Conservation (phyloP, 441 rosid genomes). For the Pelargonium cotyledonis region DNA sequence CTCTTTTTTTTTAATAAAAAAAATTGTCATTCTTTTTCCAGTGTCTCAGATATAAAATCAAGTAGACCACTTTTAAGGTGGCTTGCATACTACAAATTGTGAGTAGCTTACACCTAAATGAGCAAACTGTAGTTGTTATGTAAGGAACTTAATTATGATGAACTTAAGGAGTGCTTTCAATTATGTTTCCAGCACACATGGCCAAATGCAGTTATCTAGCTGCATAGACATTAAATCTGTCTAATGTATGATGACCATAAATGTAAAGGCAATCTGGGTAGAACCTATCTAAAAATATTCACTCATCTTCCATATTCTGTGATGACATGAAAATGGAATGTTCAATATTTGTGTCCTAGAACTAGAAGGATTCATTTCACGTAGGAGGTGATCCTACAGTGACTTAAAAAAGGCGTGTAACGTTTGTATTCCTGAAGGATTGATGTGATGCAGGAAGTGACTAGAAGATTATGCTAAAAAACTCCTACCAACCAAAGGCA, state of each 20-base stretch:
- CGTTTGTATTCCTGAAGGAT: not conserved
- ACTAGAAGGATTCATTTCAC: not conserved
- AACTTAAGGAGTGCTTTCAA: not conserved
- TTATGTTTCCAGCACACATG: not conserved
- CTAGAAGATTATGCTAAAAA: not conserved
- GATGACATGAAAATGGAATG: not conserved
- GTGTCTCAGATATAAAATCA: no score
- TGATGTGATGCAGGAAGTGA: not conserved
- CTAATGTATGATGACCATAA: not conserved
- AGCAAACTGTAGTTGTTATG: not conserved
- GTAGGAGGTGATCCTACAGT: not conserved
- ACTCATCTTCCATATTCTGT: not conserved
- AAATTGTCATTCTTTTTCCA: no score
- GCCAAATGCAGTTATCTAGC: not conserved
- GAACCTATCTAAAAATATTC: not conserved
- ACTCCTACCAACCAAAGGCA: not conserved
- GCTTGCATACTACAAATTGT: not conserved
- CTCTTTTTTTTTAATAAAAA: no score
- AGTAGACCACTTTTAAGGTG: not conserved
- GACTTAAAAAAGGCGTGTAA: not conserved
- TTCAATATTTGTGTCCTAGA: not conserved
- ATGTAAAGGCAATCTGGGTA: not conserved
- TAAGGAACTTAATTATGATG: not conserved
- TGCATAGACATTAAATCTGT: not conserved
- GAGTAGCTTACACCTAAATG: not conserved